Evolutionary conservation across 352 stramenopile species (phyloP), one percentile per base, ranked within the genome.

Genomic region (Pythium vanterpoolii): DNA sequence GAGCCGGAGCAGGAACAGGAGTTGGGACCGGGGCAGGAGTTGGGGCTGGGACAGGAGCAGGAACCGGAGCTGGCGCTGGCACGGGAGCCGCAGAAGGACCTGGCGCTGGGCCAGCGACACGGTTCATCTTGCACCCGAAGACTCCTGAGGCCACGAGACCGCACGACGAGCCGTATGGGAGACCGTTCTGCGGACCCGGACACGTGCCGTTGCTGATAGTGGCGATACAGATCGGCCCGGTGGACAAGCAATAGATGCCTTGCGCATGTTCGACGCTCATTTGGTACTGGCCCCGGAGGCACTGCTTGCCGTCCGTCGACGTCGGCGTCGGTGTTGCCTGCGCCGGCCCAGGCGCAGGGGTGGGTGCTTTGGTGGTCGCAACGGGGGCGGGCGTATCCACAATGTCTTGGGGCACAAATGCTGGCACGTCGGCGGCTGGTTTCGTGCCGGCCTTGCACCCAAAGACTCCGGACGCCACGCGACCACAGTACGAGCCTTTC

Each of bases 121-220:
- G n/a, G n/a, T n/a, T n/a, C n/a, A n/a, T n/a, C 42, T 62, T 67
- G 48, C 61, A 68, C 9, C 61, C 61, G 46, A 45, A 64, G 11
- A 67, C 46, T 18, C 52, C 51, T 3, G 51, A 53, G 1, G 34
- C 46, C 30, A 67, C 60, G 13, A 46, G 39, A 24, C 45, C 53
- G 23, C 60, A 67, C 45, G 51, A 62, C 3, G 60, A 49, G 1
- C 60, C 60, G 16, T 43, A 36, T 13, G 30, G 34, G 3, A 67
- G 44, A 21, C 52, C 51, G 1, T 6, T 4, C 23, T 62, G 51
- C 9, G 51, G 24, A 14, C 46, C 60, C 19, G 60, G 60, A 21
- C 60, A 67, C 0, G 26, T 39, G 18, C 60, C 60, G 9, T 9
- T 48, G n/a, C n/a, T n/a, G n/a, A n/a, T n/a, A n/a, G n/a, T n/a